Evolutionary conservation across 306 rosid species (phyloP).

Genomic region (Quercus robur): DNA sequence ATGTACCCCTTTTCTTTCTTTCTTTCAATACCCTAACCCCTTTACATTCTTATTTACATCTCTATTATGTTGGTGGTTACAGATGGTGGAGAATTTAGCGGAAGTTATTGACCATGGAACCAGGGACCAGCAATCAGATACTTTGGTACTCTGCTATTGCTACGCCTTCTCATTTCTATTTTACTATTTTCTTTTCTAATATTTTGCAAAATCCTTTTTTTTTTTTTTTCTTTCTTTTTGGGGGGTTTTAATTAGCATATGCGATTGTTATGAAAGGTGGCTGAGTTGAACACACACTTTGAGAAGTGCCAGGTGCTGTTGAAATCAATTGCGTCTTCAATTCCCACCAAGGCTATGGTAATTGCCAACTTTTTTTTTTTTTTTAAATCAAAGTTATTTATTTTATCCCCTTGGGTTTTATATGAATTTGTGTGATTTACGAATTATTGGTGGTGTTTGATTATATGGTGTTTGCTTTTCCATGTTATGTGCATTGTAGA

Average conservation of each 20-base stretch:
- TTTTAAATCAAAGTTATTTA: too few species aligned
- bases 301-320: conserved; percentile 88
- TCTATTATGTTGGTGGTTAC: conserved; percentile 6
- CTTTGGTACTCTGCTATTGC: conserved; percentile 40
- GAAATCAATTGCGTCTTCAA: conserved; percentile 76
- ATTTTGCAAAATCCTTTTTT: neutral
- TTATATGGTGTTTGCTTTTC: too few species aligned
- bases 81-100: conserved; percentile 88
- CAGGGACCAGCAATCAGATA: conserved; percentile 82
- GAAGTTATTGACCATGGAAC: conserved; percentile 69
- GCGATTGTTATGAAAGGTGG: conserved; percentile 40
- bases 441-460: too few species aligned
- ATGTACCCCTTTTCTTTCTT: conserved; percentile 17
- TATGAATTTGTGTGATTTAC: neutral
- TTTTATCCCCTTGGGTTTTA: neutral
- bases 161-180: too few species aligned
- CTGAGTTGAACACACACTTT: conserved; percentile 74
- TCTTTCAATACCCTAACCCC: conserved; percentile 9
- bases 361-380: neutral
- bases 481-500: too few species aligned
- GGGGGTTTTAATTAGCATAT: neutral
- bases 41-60: neutral
- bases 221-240: neutral
- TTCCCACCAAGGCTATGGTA: conserved; percentile 73
- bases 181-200: neutral